These are phyloP conservation scores for Chlamydomonas sp. DNA, from an alignment of 139 green algal species.

Conservation along the genomic window DNA sequence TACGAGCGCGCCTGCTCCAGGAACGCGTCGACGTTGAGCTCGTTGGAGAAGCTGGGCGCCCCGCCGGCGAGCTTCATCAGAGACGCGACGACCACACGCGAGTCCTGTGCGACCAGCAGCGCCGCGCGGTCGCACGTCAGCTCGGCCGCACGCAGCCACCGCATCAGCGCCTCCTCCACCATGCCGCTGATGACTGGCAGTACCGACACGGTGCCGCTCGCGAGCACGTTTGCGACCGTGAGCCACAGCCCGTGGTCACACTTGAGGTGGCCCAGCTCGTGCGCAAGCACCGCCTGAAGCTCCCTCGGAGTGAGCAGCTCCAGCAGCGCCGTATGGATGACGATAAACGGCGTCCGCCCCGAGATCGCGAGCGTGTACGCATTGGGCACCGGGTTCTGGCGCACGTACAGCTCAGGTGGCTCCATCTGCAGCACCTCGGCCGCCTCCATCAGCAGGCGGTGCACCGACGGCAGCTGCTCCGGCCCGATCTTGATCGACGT, in stretches of 20 bases:
- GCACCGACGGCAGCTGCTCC: conserved; percentile 78
- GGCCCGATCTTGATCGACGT: conserved; percentile 70
- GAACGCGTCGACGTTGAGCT: conserved; percentile 94
- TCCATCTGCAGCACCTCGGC: conserved; percentile 69
- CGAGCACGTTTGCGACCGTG: conserved; percentile 84
- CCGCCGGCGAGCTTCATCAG: conserved; percentile 96
- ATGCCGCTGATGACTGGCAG: conserved; percentile 36
- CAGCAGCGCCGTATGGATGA: conserved; percentile 89
- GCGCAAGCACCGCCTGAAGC: conserved; percentile 74
- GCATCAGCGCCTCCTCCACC: conserved; percentile 64
- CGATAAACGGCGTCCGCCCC: conserved; percentile 86
- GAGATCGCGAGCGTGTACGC: conserved; percentile 92
- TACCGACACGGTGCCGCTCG: conserved; percentile 60
- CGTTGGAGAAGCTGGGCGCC: conserved; percentile 58
- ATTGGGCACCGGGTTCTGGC: conserved; percentile 82
- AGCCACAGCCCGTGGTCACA: conserved; percentile 95
- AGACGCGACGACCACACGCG: conserved; percentile 60
- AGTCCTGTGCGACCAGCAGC: conserved; percentile 69
- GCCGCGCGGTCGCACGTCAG: conserved; percentile 92
- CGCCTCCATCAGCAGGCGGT: conserved; percentile 68
- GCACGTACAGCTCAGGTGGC: conserved; percentile 80
- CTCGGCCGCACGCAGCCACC: conserved; percentile 87
- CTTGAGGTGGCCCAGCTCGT: conserved; percentile 75
- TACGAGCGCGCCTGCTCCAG: conserved; percentile 78
- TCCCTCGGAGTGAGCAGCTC: conserved; percentile 83